Evolutionary conservation across 2,329 filamentous ascomycete genomes (phyloP).

Genomic region (Colletotrichum sojae): DNA sequence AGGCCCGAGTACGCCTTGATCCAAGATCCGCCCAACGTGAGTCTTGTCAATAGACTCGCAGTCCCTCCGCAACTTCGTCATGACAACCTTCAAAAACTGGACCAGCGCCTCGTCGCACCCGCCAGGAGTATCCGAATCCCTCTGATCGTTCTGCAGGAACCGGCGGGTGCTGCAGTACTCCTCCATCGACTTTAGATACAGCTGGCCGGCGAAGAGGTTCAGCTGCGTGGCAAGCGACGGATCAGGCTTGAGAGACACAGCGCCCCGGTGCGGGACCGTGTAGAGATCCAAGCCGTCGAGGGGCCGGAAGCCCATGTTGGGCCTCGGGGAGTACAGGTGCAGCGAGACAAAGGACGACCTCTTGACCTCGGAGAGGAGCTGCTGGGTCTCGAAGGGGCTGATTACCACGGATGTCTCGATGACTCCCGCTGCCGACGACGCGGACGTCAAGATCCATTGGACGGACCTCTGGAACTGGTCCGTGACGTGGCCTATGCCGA

Average conservation of each 20-base stretch:
- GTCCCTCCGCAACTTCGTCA: slow-evolving; percentile 54
- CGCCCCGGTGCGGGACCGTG: slow-evolving; percentile 48
- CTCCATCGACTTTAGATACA: slow-evolving; percentile 69
- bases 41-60: slow-evolving; percentile 57
- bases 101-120: slow-evolving; percentile 49
- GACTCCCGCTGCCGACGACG: neutral
- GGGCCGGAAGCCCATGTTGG: slow-evolving; percentile 51
- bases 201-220: slow-evolving; percentile 77
- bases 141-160: slow-evolving; percentile 58
- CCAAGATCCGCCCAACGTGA: slow-evolving; percentile 45
- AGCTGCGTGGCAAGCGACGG: slow-evolving; percentile 56
- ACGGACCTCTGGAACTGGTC: slow-evolving; percentile 68
- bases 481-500: slow-evolving; percentile 26
- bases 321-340: slow-evolving; percentile 66
- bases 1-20: neutral
- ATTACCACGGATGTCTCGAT: slow-evolving; percentile 61
- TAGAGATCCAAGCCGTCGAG: slow-evolving; percentile 64
- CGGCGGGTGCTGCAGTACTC: slow-evolving; percentile 69
- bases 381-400: slow-evolving; percentile 73
- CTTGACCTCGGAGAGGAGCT: slow-evolving; percentile 58
- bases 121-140: slow-evolving; percentile 41
- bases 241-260: accelerated
- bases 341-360: slow-evolving; percentile 54
- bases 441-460: slow-evolving; percentile 65
- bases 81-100: slow-evolving; percentile 53